Base-by-base conservation (phyloP, 345 rosid genomes). In the Lumnitzera racemosa region DNA sequence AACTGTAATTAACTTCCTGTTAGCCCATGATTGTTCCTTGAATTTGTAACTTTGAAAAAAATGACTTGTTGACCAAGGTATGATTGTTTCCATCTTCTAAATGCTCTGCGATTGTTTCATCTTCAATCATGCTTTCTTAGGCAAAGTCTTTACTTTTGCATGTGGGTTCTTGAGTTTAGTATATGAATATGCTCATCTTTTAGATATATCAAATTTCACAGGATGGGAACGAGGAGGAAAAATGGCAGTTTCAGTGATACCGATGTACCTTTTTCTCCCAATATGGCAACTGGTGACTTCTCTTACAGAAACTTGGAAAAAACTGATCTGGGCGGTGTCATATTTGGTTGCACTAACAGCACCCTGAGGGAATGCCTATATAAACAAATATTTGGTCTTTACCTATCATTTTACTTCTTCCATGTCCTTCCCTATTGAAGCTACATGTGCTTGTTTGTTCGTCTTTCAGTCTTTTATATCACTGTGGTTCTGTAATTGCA, bases 321-420 rank as follows among this genome's bases (percentile, higher is more conserved):
- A 72, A 61, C 59, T 51, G 72, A 83, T 59, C 86, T 90, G 13
- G 92, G 83, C 7, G 96, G 83, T 47, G 90, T 85, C 4, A 75
- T 87, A 16, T 90, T 85, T 67, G 97, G 97, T 52, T 83, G 89
- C 78, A 85, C 65, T 29, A 71, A 81, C 13, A 51, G 9, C 52
- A 85, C 89, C 29, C 59, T 87, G 29, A 61, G 69, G 24, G 96
- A 87, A 67, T 90, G 97, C 53, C 47, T 87, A 36, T 66, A 62
- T 0, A 82, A 74, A 56, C 83, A 85, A 57, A 66, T 90, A 53
- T 90, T 90, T 57, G 97, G 97, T 87, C 46, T 60, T 80, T 69
- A 58, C 57, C 58, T 43, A 29, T 24, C 65, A 53, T 76, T 56
- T 46, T 12, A 12, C 12, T 55, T 56, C 43, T 36, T 36, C 43